Conservation (phyloP, 2,329 filamentous ascomycete genomes). For the Calonectria pseudoreteaudii region DNA sequence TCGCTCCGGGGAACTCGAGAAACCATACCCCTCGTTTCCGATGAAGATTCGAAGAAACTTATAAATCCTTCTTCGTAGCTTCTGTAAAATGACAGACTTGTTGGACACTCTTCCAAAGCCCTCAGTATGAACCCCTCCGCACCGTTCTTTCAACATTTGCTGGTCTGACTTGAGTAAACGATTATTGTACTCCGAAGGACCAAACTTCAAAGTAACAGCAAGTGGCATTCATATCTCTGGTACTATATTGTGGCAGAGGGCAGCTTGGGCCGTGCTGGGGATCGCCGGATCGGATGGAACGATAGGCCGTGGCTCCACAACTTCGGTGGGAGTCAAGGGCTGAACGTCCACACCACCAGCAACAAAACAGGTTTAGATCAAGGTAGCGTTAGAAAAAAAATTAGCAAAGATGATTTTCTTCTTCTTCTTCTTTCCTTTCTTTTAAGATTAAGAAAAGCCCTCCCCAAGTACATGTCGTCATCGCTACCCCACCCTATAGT, state of each 20-base stretch:
- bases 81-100: too few species aligned
- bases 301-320: neutral
- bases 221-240: neutral
- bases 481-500: neutral
- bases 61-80: too few species aligned
- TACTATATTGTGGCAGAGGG: too few species aligned
- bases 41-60: too few species aligned
- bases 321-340: neutral
- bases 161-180: neutral
- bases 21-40: too few species aligned
- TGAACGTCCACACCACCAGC: neutral
- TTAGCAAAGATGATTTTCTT: neutral
- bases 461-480: neutral
- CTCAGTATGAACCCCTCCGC: too few species aligned
- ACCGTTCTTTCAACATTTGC: neutral
- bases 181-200: neutral
- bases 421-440: neutral
- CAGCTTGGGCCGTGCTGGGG: neutral
- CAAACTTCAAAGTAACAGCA: neutral
- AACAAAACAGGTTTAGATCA: neutral
- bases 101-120: too few species aligned
- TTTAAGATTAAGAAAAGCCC: neutral
- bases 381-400: neutral
- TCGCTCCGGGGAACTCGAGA: too few species aligned
- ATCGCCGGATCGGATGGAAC: neutral